A percentile compares a stretch with the other conserved stretches of the same genome.
phyloP scores from a whole-genome alignment of 495 filamentous ascomycete genomes.

The Annulohypoxylon nitens region DNA sequence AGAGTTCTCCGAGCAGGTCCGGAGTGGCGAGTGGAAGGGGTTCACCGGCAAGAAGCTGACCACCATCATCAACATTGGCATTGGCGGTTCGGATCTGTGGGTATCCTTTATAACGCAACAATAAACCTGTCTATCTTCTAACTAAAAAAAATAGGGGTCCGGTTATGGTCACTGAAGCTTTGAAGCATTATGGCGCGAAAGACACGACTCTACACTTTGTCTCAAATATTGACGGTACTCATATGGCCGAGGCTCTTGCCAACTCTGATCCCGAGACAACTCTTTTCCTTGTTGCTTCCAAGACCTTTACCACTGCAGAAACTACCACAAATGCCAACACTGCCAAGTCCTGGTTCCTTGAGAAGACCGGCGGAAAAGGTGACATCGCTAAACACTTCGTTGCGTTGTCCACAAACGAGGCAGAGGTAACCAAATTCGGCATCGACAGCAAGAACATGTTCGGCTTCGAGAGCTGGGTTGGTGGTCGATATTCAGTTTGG shows the following conservation, averaged over 20 bases:
- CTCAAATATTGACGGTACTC: slow-evolving; percentile 98
- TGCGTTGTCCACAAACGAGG: slow-evolving; percentile 94
- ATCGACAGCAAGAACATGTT: slow-evolving; percentile 99
- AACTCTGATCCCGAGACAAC: slow-evolving; percentile 94
- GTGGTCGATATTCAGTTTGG: slow-evolving; percentile 98
- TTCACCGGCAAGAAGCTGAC: slow-evolving; percentile 98
- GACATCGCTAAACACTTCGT: slow-evolving; percentile 99
- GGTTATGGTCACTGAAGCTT: slow-evolving; percentile 97
- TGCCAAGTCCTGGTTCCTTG: slow-evolving; percentile 95
- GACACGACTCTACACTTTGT: slow-evolving; percentile 94
- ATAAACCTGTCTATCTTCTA: slow-evolving; percentile 41
- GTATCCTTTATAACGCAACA: slow-evolving; percentile 48
- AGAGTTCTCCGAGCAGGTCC: slow-evolving; percentile 93
- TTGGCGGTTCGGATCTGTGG: slow-evolving; percentile 97
- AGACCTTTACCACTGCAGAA: slow-evolving; percentile 99
- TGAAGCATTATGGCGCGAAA: slow-evolving; percentile 91
- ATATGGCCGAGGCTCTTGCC: slow-evolving; percentile 93
- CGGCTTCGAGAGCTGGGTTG: slow-evolving; percentile 97
- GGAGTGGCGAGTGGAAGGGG: slow-evolving; percentile 97
- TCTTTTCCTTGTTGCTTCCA: slow-evolving; percentile 96
- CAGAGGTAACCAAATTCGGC: slow-evolving; percentile 96
- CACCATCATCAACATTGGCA: slow-evolving; percentile 97
- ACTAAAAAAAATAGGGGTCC: slow-evolving; percentile 75
- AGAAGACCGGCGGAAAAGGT: slow-evolving; percentile 77
- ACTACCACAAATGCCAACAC: slow-evolving; percentile 96